phyloP scores from a whole-genome alignment of 495 filamentous ascomycete genomes.

The Penicillium paxilli region DNA sequence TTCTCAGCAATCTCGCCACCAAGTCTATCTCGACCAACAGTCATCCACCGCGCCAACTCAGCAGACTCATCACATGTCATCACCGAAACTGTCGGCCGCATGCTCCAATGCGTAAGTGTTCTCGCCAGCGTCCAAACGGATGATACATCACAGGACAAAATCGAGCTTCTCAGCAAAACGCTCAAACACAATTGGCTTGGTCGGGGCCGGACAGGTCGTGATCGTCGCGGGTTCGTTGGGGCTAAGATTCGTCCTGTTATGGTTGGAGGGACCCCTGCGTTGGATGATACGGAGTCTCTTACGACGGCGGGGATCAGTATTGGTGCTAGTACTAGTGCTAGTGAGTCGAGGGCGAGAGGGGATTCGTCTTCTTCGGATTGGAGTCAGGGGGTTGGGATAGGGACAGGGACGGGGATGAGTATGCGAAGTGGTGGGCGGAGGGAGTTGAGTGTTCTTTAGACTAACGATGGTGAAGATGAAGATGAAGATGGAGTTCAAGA shows the following conservation, averaged over 20 bases:
- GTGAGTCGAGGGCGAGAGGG: conserved; percentile 20
- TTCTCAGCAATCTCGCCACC: conserved; percentile 55
- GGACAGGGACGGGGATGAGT: too few relatives aligned
- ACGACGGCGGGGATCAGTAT: conserved; percentile 28
- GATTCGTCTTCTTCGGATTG: conserved; percentile 31
- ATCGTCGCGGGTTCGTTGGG: conserved; percentile 85
- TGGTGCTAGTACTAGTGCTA: conserved; percentile 26
- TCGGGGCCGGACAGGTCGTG: conserved; percentile 82
- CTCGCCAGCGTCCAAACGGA: conserved; percentile 71
- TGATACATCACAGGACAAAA: conserved; percentile 73
- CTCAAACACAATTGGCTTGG: conserved; percentile 97
- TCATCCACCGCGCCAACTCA: conserved; percentile 36
- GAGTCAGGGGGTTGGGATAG: conserved; percentile 24
- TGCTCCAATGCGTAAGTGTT: conserved; percentile 96
- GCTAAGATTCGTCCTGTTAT: conserved; percentile 52
- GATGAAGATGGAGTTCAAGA: too few relatives aligned
- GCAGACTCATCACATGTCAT: conserved; percentile 74
- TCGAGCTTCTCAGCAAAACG: conserved; percentile 79
- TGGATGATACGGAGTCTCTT: conserved; percentile 24
- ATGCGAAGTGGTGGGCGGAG: conserved; percentile 26
- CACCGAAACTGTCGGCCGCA: conserved; percentile 90
- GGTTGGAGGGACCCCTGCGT: conserved; percentile 26
- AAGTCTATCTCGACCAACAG: conserved; percentile 31
- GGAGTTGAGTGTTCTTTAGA: conserved; percentile 36
- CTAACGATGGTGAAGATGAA: too few relatives aligned